Base-by-base conservation (phyloP, 1,284 basidiomycete species). In the Leccinum subrobustum region DNA sequence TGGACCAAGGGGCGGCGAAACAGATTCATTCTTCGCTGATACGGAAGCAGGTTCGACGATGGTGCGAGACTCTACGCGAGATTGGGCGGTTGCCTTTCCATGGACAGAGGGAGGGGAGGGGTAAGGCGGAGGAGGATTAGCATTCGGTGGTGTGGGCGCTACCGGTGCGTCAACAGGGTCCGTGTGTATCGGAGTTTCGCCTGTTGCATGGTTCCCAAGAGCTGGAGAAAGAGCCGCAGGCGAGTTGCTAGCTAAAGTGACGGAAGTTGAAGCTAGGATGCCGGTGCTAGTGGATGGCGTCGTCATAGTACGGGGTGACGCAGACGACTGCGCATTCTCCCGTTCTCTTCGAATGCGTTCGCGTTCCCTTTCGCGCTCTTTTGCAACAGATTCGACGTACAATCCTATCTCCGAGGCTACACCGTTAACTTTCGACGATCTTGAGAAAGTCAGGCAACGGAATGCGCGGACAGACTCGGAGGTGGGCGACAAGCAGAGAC, bases 341-440 rank as follows among this genome's bases (percentile, higher is more conserved):
- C 87, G 77, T 69, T 89, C 88, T 52, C 81, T 77, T 63, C 83
- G 83, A 56, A 91, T 77, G 14, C 89, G 78, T 65, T 92, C 90
- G 3, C 89, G 78, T 70, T 91, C 90, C 56, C 78, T 79, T 61
- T 92, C 89, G 6, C 90, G 77, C 63, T 91, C 89, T 61, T 83
- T 83, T 2, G 84, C 85, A 2, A 91, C 82, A 5, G 82, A 82
- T 61, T 91, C 89, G 3, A 92, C 87, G 67, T 87, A 92, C 1
- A 76, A 77, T 25, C 84, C 83, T 12, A 88, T 82, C 68, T 88
- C 85, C 2, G 73, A 67, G 0, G 86, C 86, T 5, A 85, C 79
- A 3, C 71, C 74, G 18, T 72, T 69, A 14, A 75, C 66, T 50
- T 63, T 69, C 11, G 64, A 64, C 25, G 70, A 71, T 53, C 66